Conservation (phyloP, 2,329 filamentous ascomycete genomes). For the Conoideocrella luteorostrata region DNA sequence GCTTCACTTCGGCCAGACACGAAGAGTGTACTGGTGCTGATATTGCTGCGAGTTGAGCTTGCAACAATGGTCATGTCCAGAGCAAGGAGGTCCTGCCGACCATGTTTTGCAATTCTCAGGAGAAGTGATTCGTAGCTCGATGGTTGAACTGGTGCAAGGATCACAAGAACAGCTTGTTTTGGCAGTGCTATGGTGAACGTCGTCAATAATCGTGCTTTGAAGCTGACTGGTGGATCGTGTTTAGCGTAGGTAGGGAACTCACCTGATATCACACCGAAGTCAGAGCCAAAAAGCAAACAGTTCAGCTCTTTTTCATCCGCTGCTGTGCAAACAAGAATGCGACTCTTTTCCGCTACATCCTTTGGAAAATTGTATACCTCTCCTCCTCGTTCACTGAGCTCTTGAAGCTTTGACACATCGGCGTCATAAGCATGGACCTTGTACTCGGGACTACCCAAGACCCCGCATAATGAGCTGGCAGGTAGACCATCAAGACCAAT, state of each 20-base stretch:
- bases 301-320: conserved; percentile 6
- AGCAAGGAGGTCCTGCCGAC: conserved; percentile 2
- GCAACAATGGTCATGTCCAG: conserved; percentile 11
- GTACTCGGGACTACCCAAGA: background rate
- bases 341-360: conserved; percentile 1
- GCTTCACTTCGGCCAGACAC: conserved; percentile 46
- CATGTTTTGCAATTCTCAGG: background rate
- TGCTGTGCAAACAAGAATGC: conserved; percentile 7
- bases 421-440: background rate
- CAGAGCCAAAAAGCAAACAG: background rate
- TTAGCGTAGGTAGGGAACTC: no score
- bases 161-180: conserved; percentile 2
- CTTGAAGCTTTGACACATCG: background rate
- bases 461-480: background rate
- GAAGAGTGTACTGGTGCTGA: conserved; percentile 40
- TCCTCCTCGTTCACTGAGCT: conserved; percentile 3
- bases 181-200: conserved; percentile 8
- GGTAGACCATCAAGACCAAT: conserved; percentile 4
- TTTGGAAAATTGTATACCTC: background rate
- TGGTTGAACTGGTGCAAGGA: conserved; percentile 7
- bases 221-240: no score
- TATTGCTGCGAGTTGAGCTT: background rate
- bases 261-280: background rate
- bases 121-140: conserved; percentile 3
- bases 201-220: background rate